These are phyloP conservation scores for Penicillium parvum DNA, from an alignment of 495 filamentous ascomycete genomes.

Conservation along the genomic window DNA sequence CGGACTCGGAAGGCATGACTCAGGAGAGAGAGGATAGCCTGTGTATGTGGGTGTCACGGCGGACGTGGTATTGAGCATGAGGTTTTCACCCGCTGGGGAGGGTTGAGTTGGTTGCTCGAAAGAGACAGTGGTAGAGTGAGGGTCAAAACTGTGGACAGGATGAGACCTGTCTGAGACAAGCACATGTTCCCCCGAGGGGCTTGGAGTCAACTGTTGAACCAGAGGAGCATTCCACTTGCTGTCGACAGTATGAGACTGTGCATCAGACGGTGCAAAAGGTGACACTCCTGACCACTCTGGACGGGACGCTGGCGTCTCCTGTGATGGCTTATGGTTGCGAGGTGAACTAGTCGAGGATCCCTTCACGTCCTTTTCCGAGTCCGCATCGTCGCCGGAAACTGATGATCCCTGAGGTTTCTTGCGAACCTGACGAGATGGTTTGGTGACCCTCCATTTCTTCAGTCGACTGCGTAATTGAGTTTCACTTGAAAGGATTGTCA, in stretches of 20 bases:
- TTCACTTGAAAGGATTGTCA: constrained; percentile 26
- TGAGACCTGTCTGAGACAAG: constrained; percentile 14
- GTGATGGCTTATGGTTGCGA: constrained; percentile 8
- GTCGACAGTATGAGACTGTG: constrained; percentile 12
- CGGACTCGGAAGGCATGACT: constrained; percentile 24
- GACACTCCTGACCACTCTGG: constrained; percentile 15
- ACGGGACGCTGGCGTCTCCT: constrained; percentile 1
- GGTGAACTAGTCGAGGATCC: constrained; percentile 21
- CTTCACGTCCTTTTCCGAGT: constrained; percentile 29
- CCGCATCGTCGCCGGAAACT: constrained; percentile 9
- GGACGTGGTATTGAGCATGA: constrained; percentile 21
- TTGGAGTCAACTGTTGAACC: constrained; percentile 24
- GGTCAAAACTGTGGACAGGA: constrained; percentile 12
- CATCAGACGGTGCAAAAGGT: constrained; percentile 14
- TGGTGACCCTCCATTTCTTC: constrained; percentile 49
- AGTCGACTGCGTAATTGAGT: constrained; percentile 45
- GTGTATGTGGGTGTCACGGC: constrained; percentile 21
- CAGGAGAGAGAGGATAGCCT: constrained; percentile 26
- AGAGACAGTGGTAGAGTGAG: constrained; percentile 22
- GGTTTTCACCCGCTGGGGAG: constrained; percentile 19
- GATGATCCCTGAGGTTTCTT: constrained; percentile 34
- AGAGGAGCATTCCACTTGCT: constrained; percentile 24
- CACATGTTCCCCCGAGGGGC: constrained; percentile 24
- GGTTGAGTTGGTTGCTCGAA: constrained; percentile 29
- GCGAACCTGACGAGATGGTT: constrained; percentile 43